Base-by-base conservation (phyloP, 371 early-diverging fungal genomes). In the Fennellomyces sp. region DNA sequence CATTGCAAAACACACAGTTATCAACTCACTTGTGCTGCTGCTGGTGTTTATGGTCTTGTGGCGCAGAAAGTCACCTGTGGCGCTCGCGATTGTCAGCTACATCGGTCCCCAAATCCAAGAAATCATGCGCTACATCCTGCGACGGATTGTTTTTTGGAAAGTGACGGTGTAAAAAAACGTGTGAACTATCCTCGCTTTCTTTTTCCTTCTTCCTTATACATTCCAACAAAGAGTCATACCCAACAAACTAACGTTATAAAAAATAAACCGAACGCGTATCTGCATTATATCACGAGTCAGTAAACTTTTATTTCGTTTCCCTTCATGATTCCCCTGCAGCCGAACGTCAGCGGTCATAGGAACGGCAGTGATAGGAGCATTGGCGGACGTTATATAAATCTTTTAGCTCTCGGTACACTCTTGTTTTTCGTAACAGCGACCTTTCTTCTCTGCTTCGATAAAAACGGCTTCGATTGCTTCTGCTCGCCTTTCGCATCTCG, bases 131-230 rank as follows among this genome's bases (percentile, higher is more conserved):
- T 67, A 64, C 12, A 26, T 73, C 1, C 25, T 69, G 12, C 38
- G 63, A 45, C 61, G 55, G n/a, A 23, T 76, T 19, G 66, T 72
- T 17, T 72, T 76, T 50, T 75, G 78, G 75, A 75, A 72, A 61
- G 48, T 70, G 2, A 65, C 68, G n/a, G 73, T 75, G 56, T 76
- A 57, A 54, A 38, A 33, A 21, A 28, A 1, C 29, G 13, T 48
- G 4, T 3, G 23, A 19, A 15, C 23, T 23, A 21, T 45, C n/a
- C 4, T 45, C 12, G 8, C 29, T 51, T 26, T 50, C 29, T 2
- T 50, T 19, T 28, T 50, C n/a, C 4, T 28, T 19, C n/a, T 42
- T 42, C 45, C 10, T 4, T 42, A n/a, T n/a, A n/a, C n/a, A n/a
- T n/a, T n/a, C n/a, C 13, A 39, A 39, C 39, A 39, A 11, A 13